A percentile compares a stretch with the other conserved stretches of the same genome.
phyloP scores from a whole-genome alignment of 179 eudicot genomes.

The Beta corolliflora region DNA sequence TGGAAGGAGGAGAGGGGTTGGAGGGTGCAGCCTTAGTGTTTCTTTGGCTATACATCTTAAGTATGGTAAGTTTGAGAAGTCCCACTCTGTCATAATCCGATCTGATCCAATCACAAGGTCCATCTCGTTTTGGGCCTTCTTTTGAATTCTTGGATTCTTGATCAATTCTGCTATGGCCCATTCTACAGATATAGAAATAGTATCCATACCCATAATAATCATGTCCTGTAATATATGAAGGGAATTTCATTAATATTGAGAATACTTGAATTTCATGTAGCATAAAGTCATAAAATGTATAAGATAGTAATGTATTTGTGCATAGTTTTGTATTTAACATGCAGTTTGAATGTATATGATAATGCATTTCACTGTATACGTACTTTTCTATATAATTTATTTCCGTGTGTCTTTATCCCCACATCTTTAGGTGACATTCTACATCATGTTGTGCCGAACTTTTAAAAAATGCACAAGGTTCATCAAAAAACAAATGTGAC shows the following conservation, averaged over 20 bases:
- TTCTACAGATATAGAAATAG: constrained; percentile 51
- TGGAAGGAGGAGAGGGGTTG: constrained; percentile 66
- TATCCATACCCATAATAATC: constrained; percentile 64
- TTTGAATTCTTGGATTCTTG: constrained; percentile 58
- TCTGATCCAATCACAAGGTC: constrained; percentile 57
- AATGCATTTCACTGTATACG: no score
- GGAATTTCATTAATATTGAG: not conserved
- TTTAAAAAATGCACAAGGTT: no score
- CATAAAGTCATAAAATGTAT: no score
- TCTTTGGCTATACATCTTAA: constrained; percentile 59
- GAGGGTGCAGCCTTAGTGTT: constrained; percentile 66
- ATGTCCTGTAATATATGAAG: constrained; percentile 50
- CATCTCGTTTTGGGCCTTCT: constrained; percentile 68
- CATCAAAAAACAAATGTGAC: no score
- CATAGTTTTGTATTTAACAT: no score
- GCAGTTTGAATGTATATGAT: no score
- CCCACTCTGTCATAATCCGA: constrained; percentile 57
- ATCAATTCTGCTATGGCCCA: constrained; percentile 73
- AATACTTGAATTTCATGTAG: no score
- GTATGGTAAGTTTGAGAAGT: constrained; percentile 67
- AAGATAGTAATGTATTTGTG: no score
- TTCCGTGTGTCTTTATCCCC: no score
- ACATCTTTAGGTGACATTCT: no score
- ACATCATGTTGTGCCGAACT: no score
- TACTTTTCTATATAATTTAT: no score